Base-by-base conservation (phyloP, 2,329 filamentous ascomycete genomes). In the Colletotrichum sp. region DNA sequence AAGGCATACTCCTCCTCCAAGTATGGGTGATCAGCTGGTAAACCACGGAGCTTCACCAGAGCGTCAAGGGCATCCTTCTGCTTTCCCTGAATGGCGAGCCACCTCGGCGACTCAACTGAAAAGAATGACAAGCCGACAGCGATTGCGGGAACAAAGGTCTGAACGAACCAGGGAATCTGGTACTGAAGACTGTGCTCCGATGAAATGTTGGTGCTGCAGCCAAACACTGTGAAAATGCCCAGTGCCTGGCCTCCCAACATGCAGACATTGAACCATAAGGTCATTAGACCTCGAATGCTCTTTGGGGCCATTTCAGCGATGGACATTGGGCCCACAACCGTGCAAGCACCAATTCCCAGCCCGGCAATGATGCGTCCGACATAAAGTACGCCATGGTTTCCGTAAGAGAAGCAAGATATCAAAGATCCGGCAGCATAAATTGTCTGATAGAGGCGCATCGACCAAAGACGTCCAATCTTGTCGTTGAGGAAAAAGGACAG, bases 401-500 rank as follows among this genome's bases (percentile, higher is more conserved):
- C 77, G 15, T 77, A 70, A 1, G 79, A 76, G 56, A 81, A 80
- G 13, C 79, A 83, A 5, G 82, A 80, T 22, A 84, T 81, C 28
- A 85, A 76, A 43, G 84, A 81, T 18, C 83, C 83, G 56, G 82
- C 77, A 70, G 82, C 80, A 77, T 80, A 85, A 30, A 66, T 13
- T 25, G 30, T 27, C 13, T 66, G 64, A 27, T 66, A 66, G n/a
- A 66, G 39, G 12, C 64, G 22, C 36, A 66, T 66, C 0, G 36
- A 66, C 64, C 64, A 25, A 61, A 85, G 78, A 22, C 74, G 18
- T 2, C 85, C 85, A 22, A 86, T 80, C 9, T 80, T 78, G 72
- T 87, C 79, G 78, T 85, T 88, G 86, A 86, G 74, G 77, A 86
- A 84, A 77, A 85, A 86, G 12, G 84, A 83, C 3, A 83, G 67